phyloP scores from a whole-genome alignment of 23 red algal genomes.

The Gracilariopsis chorda region DNA sequence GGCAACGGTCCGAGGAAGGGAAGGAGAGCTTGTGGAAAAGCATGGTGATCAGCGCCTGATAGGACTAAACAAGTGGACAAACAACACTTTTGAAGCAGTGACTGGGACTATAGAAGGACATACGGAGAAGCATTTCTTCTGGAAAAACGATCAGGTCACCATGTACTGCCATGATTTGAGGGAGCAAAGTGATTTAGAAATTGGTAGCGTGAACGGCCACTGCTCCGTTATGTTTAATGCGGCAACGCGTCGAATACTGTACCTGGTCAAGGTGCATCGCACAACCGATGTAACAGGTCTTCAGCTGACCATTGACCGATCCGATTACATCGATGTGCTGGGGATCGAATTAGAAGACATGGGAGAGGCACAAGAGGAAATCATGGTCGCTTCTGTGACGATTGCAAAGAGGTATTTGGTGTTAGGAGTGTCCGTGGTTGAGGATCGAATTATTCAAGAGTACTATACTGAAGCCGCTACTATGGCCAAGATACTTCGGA shows the following conservation, averaged over 20 bases:
- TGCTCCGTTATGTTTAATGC: not conserved
- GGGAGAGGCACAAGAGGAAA: not conserved
- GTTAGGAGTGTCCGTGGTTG: not conserved
- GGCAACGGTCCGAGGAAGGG: not conserved
- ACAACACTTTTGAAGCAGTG: not conserved
- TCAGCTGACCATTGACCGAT: not conserved
- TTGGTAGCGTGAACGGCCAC: not conserved
- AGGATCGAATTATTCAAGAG: not conserved
- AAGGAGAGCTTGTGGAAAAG: not conserved
- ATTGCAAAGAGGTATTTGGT: not conserved
- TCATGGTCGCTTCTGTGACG: not conserved
- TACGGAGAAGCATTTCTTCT: not conserved
- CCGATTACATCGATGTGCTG: not conserved
- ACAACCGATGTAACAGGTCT: not conserved
- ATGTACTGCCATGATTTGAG: conserved; percentile 5
- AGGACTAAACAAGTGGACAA: not conserved
- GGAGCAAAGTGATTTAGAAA: not conserved
- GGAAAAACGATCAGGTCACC: not conserved
- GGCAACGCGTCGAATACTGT: not conserved
- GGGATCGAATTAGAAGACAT: not conserved
- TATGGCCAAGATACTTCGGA: not conserved
- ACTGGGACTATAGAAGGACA: not conserved
- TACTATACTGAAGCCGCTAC: not conserved
- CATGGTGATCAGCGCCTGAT: not conserved
- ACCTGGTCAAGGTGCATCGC: not conserved